Conservation (phyloP, 106 monocot genomes). For the Narthecium ossifragum region DNA sequence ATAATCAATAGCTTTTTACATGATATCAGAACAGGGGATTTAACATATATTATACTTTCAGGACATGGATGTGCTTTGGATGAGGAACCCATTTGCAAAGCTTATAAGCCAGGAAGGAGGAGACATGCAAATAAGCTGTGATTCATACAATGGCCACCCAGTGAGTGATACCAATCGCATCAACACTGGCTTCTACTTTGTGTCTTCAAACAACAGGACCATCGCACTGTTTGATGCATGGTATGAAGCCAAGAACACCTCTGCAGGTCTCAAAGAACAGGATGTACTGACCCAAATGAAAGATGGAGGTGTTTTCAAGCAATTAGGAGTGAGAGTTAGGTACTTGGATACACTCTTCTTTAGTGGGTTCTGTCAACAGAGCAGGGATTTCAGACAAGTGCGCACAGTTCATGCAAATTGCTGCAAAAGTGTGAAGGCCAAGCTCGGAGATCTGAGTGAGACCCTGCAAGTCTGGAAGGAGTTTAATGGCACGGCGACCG, state of each 20-base stretch:
- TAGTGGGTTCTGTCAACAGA: conserved; percentile 47
- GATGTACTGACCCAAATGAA: conserved; percentile 48
- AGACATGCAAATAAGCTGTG: conserved; percentile 52
- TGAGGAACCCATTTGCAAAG: conserved; percentile 36
- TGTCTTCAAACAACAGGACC: conserved; percentile 41
- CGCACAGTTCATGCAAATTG: conserved; percentile 54
- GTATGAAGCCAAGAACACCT: conserved; percentile 35
- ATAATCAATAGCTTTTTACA: background rate
- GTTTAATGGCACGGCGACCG: conserved; percentile 18
- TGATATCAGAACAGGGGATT: background rate
- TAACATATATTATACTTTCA: conserved; percentile 1
- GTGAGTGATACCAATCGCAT: conserved; percentile 26
- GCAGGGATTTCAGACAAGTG: conserved; percentile 19
- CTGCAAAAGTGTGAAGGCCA: conserved; percentile 37
- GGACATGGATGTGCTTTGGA: conserved; percentile 56
- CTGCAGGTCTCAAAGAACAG: conserved; percentile 49
- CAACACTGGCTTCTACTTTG: conserved; percentile 68
- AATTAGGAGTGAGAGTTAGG: conserved; percentile 40
- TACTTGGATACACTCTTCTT: conserved; percentile 48
- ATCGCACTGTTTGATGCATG: conserved; percentile 40
- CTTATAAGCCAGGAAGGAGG: conserved; percentile 14
- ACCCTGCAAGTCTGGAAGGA: conserved; percentile 33
- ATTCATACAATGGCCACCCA: conserved; percentile 39
- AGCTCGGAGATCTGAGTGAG: conserved; percentile 38
- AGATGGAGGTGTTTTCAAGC: conserved; percentile 21